These are phyloP conservation scores for Pogostemon cablin DNA, from an alignment of 257 asterid genomes.

Conservation along the genomic window DNA sequence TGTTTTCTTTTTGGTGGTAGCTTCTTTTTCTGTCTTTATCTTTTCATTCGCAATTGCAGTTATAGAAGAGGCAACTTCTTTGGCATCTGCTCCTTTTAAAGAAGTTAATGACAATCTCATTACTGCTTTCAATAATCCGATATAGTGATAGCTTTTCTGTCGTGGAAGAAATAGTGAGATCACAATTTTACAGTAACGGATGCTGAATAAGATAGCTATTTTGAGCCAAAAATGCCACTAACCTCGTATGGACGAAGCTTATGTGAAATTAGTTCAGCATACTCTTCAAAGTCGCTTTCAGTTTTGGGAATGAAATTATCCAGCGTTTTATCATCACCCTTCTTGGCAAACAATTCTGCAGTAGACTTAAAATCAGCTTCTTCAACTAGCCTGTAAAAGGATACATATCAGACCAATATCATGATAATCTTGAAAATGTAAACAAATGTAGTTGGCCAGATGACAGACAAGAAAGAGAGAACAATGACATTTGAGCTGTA, in stretches of 20 bases:
- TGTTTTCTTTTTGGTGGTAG: constrained; percentile 88
- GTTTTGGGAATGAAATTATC: constrained; percentile 86
- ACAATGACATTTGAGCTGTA: background rate
- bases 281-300: constrained; percentile 80
- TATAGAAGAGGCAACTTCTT: constrained; percentile 85
- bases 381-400: constrained; percentile 77
- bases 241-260: constrained; percentile 90
- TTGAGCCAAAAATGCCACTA: constrained; percentile 27
- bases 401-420: constrained; percentile 1
- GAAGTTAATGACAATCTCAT: constrained; percentile 83
- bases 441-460: too few relatives aligned
- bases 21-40: constrained; percentile 93
- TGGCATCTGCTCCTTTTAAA: constrained; percentile 89
- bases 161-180: constrained; percentile 18
- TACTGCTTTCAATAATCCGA: constrained; percentile 78
- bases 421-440: too few relatives aligned
- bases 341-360: constrained; percentile 77
- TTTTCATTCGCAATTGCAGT: constrained; percentile 97
- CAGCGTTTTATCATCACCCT: constrained; percentile 69
- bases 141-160: constrained; percentile 95
- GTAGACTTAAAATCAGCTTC: constrained; percentile 96
- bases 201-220: background rate
- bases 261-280: constrained; percentile 81
- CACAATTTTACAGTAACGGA: constrained; percentile 7
- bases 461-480: background rate